Evolutionary conservation across 2,329 filamentous ascomycete genomes (phyloP).

Genomic region (Phoma sp.): DNA sequence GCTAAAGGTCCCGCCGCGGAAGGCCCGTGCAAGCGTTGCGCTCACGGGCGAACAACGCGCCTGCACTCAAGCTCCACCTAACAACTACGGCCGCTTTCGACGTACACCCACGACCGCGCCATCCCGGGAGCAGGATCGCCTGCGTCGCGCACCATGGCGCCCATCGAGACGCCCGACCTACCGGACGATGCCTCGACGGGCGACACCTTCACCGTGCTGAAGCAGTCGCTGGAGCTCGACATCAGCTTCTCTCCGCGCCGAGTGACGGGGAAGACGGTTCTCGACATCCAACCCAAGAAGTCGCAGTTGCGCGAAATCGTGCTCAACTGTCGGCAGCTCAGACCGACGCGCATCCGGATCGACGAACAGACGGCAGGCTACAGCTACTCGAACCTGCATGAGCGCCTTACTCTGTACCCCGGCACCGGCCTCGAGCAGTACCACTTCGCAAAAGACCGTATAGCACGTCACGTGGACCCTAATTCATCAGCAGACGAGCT

Average conservation of each 20-base stretch:
- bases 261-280: conserved; percentile 79
- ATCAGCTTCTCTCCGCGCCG: conserved; percentile 80
- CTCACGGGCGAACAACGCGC: conserved; percentile 9
- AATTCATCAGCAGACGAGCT: conserved; percentile 61
- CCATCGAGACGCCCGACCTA: conserved; percentile 38
- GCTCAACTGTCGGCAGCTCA: conserved; percentile 69
- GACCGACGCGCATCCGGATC: conserved; percentile 59
- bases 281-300: conserved; percentile 73
- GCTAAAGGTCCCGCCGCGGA: conserved; percentile 12
- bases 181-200: conserved; percentile 40
- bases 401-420: conserved; percentile 66
- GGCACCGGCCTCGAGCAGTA: conserved; percentile 74
- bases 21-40: conserved; percentile 3
- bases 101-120: conserved; percentile 8
- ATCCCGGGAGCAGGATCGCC: conserved; percentile 34
- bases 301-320: conserved; percentile 62
- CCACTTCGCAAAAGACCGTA: conserved; percentile 73
- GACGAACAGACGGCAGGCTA: conserved; percentile 48
- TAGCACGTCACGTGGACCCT: conserved; percentile 64
- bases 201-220: conserved; percentile 65
- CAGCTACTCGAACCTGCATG: conserved; percentile 69
- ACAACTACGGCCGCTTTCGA: conserved; percentile 8
- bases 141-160: conserved; percentile 39
- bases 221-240: conserved; percentile 89
- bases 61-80: conserved; percentile 9